Conservation (phyloP, 768 basidiomycete genomes). For the Cystobasidium onofrii region DNA sequence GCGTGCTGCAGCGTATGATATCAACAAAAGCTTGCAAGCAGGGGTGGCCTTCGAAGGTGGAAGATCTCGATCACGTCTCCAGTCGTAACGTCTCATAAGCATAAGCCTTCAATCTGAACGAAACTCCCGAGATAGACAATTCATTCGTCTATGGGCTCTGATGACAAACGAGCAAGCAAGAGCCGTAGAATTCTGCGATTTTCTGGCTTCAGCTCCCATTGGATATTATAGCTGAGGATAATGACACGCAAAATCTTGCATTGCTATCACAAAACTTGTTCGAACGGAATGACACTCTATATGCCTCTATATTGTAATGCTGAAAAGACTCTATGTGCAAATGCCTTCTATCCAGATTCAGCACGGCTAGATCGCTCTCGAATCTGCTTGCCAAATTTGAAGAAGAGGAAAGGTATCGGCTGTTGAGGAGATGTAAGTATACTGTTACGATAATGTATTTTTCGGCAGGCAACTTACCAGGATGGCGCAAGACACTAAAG, state of each 20-base stretch:
- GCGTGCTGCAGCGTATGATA: neutral
- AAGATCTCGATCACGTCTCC: no score
- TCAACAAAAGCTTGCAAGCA: neutral
- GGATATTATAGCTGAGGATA: no score
- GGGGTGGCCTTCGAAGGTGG: no score
- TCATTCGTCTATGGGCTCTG: no score
- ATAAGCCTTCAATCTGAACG: no score
- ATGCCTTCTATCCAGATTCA: neutral
- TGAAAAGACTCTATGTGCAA: neutral
- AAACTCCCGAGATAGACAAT: no score
- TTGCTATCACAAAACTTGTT: no score
- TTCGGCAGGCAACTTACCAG: conserved; percentile 17
- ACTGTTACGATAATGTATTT: neutral
- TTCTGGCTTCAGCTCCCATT: no score
- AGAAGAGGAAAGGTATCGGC: conserved; percentile 41
- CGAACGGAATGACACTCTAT: neutral
- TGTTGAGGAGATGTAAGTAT: neutral
- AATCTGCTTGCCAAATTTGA: conserved; percentile 21
- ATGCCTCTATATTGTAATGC: neutral
- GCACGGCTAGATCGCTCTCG: conserved; percentile 26
- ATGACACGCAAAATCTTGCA: no score
- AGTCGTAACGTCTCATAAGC: no score
- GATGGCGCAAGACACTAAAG: conserved; percentile 44
- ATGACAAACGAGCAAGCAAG: no score
- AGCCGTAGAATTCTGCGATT: no score